Percentiles rank a stretch among this genome's conserved stretches.
phyloP scores from a whole-genome alignment of 2,329 filamentous ascomycete genomes.

The Colletotrichum incanum region DNA sequence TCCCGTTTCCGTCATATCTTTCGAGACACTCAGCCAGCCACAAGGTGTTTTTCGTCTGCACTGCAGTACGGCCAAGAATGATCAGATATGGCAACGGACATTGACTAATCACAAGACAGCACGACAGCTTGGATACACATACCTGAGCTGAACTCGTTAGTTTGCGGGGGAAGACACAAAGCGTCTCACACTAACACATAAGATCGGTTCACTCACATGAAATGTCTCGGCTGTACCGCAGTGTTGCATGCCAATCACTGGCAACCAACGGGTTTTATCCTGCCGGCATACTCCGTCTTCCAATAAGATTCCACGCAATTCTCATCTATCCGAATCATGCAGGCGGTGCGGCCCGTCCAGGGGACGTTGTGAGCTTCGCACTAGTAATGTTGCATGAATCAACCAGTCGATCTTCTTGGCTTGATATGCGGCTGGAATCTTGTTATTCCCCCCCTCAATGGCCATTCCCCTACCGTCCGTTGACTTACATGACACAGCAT shows the following conservation, averaged over 20 bases:
- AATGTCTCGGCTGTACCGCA: conserved; percentile 17
- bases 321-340: not conserved
- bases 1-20: conserved; percentile 4
- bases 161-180: conserved; percentile 10
- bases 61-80: not conserved
- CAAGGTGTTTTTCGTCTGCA: not conserved
- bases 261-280: not conserved
- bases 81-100: not conserved
- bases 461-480: too few species aligned
- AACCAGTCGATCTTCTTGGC: conserved; percentile 1
- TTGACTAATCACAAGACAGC: not conserved
- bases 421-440: conserved; percentile 6
- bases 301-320: conserved; percentile 5
- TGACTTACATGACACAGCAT: not conserved
- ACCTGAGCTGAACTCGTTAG: not conserved
- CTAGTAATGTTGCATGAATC: conserved; percentile 1
- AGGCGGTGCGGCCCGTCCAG: conserved; percentile 29
- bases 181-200: conserved; percentile 2
- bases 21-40: conserved; percentile 6
- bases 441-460: not conserved
- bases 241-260: conserved; percentile 8
- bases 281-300: not conserved
- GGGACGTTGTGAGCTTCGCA: conserved; percentile 3
- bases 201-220: conserved; percentile 6
- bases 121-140: not conserved